These are phyloP conservation scores for Aspergillus fumigatiaffinis DNA, from an alignment of 2,329 filamentous ascomycete species.

Conservation along the genomic window DNA sequence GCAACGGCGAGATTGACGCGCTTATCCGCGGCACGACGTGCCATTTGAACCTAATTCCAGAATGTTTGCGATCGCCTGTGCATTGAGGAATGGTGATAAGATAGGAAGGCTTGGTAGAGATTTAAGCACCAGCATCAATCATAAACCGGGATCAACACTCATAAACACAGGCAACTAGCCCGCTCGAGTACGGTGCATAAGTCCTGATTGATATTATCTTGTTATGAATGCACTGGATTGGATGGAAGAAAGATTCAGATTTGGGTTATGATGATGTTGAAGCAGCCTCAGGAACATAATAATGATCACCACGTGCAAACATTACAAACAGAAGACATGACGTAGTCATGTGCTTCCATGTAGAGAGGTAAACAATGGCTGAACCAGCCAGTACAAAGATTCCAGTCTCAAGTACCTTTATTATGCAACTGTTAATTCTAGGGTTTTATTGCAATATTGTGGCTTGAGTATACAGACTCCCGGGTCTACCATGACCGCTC, in stretches of 20 bases:
- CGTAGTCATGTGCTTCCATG: not conserved
- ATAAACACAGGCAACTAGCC: not conserved
- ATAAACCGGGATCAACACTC: not conserved
- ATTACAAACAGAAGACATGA: conserved; percentile 6
- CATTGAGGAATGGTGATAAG: conserved; percentile 10
- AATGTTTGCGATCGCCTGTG: conserved; percentile 11
- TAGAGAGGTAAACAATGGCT: not conserved
- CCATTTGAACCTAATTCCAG: conserved; percentile 25
- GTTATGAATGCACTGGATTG: not conserved
- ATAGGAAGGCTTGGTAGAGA: not conserved
- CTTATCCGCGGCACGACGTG: conserved; percentile 27
- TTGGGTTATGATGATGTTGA: conserved; percentile 2
- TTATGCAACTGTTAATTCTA: not conserved
- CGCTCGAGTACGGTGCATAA: not conserved
- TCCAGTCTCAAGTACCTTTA: not conserved
- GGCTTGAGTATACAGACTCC: not conserved
- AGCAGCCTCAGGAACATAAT: conserved; percentile 7
- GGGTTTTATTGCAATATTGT: not conserved
- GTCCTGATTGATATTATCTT: not conserved
- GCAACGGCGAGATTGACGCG: conserved; percentile 57
- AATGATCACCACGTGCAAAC: conserved; percentile 11
- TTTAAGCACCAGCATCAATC: not conserved
- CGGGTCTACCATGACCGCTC: not conserved
- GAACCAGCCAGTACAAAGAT: not conserved
- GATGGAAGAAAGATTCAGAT: not conserved